These are phyloP conservation scores for Globisporangium spinosum DNA, from an alignment of 352 stramenopile species.

Conservation along the genomic window DNA sequence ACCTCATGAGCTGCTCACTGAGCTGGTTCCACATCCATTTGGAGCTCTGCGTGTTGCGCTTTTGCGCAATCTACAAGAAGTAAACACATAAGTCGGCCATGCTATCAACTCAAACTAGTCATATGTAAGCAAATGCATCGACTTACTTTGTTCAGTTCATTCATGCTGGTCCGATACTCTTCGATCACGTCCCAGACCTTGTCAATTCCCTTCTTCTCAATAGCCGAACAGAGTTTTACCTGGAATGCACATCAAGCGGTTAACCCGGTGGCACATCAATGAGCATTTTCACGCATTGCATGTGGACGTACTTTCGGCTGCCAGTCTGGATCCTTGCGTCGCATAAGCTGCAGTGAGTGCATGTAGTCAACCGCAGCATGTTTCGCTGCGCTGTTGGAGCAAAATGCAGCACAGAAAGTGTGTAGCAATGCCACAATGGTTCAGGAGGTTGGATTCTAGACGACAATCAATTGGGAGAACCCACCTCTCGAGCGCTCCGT, in stretches of 20 bases:
- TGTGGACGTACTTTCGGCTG: slow-evolving; percentile 43
- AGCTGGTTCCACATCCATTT: slow-evolving; percentile 85
- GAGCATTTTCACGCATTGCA: not conserved
- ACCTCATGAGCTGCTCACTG: slow-evolving; percentile 70
- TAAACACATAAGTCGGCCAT: not conserved
- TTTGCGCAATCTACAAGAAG: slow-evolving; percentile 42
- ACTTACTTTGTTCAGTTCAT: slow-evolving; percentile 45
- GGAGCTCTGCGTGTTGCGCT: slow-evolving; percentile 65
- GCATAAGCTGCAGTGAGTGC: slow-evolving; percentile 80
- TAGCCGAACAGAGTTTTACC: slow-evolving; percentile 71
- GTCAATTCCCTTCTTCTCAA: slow-evolving; percentile 65
- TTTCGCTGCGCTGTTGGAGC: slow-evolving; percentile 44
- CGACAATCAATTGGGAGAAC: not conserved
- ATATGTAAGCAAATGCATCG: not conserved
- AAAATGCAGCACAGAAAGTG: not conserved
- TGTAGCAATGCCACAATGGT: not conserved
- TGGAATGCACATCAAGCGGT: slow-evolving; percentile 14
- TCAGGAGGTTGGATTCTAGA: not conserved
- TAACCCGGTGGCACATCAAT: not conserved
- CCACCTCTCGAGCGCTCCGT: slow-evolving; percentile 81
- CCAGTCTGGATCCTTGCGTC: slow-evolving; percentile 81
- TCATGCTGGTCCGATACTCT: slow-evolving; percentile 59
- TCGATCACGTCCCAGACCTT: slow-evolving; percentile 67
- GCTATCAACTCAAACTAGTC: not conserved
- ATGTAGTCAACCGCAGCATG: slow-evolving; percentile 74